Evolutionary conservation across 2,329 filamentous ascomycete species (phyloP), one percentile per base, ranked within the genome.

Genomic region (Colletotrichum karsti): DNA sequence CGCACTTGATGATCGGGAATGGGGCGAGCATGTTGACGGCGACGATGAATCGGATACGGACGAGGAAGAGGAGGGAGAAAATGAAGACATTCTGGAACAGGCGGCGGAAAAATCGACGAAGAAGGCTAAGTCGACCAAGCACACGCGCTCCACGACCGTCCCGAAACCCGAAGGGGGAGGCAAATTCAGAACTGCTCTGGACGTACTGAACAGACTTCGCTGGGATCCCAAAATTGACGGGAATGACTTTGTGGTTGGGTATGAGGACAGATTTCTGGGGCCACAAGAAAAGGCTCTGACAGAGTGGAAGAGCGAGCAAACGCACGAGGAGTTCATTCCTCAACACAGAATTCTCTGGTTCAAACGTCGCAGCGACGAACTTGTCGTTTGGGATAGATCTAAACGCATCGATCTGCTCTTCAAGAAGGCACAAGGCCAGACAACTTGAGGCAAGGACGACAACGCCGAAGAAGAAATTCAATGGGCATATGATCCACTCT

Each of bases 321-420:
- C 88, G 33, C 85, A 91, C 70, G 88, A 91, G 67, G 89, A 91
- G 75, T 91, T 90, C 72, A 90, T 91, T 62, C 89, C 89, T 7
- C 87, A 90, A 76, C 88, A 91, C 73, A 82, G 89, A 15, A 88
- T 91, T 69, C 74, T 89, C 63, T 90, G 89, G 74, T 91, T 91
- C 73, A 88, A 84, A 75, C 80, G 84, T 10, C 83, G 77, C 74
- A 85, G 82, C 63, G 86, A 88, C 67, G 81, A 81, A 0, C 74
- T 74, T 5, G 75, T 85, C n/a, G 80, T 90, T 4, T 91, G 89
- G 88, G 87, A 91, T 72, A 78, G 85, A 69, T 81, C 80, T 71
- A 81, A 79, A 69, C 84, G 87, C 71, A 81, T 80, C 54, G 88
- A 90, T 73, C 76, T 81, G 41, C 73, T 91, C 41, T 67, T 64